These are phyloP conservation scores for Boletus smithii DNA, from an alignment of 1,284 basidiomycete species.

Conservation along the genomic window DNA sequence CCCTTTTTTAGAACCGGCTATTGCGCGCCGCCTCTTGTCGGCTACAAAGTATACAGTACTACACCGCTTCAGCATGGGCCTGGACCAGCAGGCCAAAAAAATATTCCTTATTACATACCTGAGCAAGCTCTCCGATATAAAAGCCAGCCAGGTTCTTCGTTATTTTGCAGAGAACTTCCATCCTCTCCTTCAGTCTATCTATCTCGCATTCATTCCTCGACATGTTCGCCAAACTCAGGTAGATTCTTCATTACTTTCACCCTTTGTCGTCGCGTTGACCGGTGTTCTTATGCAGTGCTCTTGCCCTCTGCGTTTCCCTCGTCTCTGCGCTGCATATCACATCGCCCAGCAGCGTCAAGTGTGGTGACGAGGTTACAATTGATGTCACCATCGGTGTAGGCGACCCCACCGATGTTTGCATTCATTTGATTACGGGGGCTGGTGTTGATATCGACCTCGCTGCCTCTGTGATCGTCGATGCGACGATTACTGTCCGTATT, in stretches of 20 bases:
- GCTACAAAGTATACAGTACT: no score
- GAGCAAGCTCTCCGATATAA: not conserved
- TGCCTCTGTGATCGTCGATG: not conserved
- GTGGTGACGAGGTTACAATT: not conserved
- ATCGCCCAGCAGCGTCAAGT: not conserved
- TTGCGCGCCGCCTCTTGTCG: no score
- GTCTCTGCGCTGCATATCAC: not conserved
- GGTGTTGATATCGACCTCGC: not conserved
- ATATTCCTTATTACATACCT: no score
- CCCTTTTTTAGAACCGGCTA: no score
- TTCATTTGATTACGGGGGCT: no score
- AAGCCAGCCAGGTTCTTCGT: not conserved
- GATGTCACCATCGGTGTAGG: not conserved
- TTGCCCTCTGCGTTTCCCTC: not conserved
- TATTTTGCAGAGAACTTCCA: not conserved
- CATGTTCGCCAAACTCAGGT: conserved; percentile 9
- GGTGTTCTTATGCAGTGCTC: not conserved
- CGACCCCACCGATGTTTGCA: not conserved
- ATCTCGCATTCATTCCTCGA: not conserved
- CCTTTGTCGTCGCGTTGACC: not conserved
- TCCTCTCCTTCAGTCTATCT: not conserved
- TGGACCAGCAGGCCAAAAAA: no score
- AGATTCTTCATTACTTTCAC: not conserved
- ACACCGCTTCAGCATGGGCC: no score
- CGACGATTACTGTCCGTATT: not conserved